Conservation (phyloP, 202 grass and related monocot genomes). For the Cymbopogon flexuosus region DNA sequence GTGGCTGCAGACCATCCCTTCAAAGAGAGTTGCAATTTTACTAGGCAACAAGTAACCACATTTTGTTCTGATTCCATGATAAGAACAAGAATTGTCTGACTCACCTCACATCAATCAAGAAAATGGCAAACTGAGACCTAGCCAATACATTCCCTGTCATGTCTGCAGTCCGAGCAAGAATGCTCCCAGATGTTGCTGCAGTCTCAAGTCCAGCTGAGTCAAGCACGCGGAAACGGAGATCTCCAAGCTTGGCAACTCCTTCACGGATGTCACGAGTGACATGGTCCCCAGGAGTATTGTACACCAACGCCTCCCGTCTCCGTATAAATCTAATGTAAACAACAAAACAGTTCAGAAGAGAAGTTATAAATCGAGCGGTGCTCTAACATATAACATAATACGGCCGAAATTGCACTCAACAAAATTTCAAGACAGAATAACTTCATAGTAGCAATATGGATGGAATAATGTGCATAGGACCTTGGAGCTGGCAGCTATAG, state of each 20-base stretch:
- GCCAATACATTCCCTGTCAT: constrained; percentile 82
- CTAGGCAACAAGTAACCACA: not conserved
- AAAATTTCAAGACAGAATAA: not conserved
- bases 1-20: constrained; percentile 85
- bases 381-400: not conserved
- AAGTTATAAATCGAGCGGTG: not conserved
- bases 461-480: not conserved
- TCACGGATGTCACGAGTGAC: constrained; percentile 96
- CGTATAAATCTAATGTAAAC: constrained; percentile 56
- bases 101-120: constrained; percentile 98
- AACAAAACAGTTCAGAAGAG: not conserved
- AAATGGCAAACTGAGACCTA: constrained; percentile 84
- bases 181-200: constrained; percentile 75
- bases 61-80: not conserved
- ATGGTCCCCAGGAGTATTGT: constrained; percentile 94
- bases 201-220: constrained; percentile 97
- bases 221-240: constrained; percentile 80
- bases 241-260: constrained; percentile 87
- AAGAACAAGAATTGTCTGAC: constrained; percentile 1
- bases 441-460: not conserved
- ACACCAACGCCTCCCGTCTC: constrained; percentile 91
- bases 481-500: not conserved
- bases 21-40: constrained; percentile 34
- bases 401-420: not conserved
- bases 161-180: constrained; percentile 72